Conservation (phyloP, 164 flowering plant species). For the Aristolochia californica region DNA sequence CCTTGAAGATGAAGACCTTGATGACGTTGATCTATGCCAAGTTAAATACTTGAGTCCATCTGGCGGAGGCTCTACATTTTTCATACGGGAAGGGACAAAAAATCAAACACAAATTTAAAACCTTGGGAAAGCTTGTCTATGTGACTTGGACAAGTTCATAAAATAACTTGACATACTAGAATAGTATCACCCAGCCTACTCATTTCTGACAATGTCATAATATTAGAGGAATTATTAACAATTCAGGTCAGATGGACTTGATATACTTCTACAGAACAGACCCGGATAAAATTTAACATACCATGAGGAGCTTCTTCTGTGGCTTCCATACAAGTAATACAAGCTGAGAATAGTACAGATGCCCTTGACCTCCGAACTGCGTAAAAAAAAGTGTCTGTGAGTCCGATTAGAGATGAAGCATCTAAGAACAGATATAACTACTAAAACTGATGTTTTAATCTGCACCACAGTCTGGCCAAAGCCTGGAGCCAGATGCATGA, state of each 20-base stretch:
- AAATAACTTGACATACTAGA: no score
- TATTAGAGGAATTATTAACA: no score
- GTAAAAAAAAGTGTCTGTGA: constrained; percentile 1
- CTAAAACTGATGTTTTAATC: background rate
- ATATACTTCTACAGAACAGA: no score
- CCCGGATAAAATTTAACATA: constrained; percentile 16
- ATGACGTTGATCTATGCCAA: constrained; percentile 86
- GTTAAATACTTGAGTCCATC: constrained; percentile 58
- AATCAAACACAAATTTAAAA: background rate
- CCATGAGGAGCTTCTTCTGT: constrained; percentile 58
- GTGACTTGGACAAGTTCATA: no score
- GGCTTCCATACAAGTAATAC: constrained; percentile 82
- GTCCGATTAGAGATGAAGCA: no score
- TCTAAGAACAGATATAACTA: constrained; percentile 3
- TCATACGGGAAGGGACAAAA: constrained; percentile 8
- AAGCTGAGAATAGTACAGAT: constrained; percentile 41
- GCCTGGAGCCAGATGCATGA: background rate
- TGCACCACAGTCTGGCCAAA: background rate
- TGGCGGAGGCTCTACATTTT: constrained; percentile 44
- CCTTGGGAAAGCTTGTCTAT: no score
- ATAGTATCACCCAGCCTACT: no score
- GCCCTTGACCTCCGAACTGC: constrained; percentile 38
- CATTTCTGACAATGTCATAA: no score
- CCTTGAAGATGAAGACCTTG: constrained; percentile 74
- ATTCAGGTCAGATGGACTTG: no score